Base-by-base conservation (phyloP, 2,329 filamentous ascomycete genomes). In the Canariomyces notabilis region DNA sequence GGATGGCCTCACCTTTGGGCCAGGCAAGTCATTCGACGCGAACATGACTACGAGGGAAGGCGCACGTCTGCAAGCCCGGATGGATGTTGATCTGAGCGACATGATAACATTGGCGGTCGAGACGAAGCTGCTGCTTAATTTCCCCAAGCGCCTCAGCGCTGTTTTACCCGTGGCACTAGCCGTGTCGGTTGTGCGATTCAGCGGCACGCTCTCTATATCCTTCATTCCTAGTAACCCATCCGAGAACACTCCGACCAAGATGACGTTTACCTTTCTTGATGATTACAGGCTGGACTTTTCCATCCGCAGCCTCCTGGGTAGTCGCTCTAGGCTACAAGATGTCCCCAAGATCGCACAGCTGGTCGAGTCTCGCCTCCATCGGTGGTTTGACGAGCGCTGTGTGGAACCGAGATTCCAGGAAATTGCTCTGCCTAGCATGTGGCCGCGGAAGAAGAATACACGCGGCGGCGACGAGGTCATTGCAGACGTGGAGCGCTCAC, bases 21-120 rank as follows among this genome's bases (percentile, higher is more conserved):
- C 65, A 20, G 71, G 74, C 14, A 72, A 69, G 52, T 72, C 69
- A n/a, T 72, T 78, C 35, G 73, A 77, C 48, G 68, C 73, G 4
- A 72, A 70, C 42, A 73, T 68, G 38, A 76, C 75, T 16, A 73
- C 72, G 12, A 70, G 75, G 48, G 76, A 78, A 45, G 88, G 89
- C 18, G 85, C 85, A 0, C 77, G 90, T 32, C 73, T 98, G 16
- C 93, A 98, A 66, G 93, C 93, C 1, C 75, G 90, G 49, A 95
- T 98, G 87, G 93, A 98, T 65, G 90, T 98, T 29, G 93, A 98
- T 64, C 71, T 98, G 48, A 93, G 87, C 66, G 93, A 98, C 67
- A 90, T 95, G 67, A 88, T 98, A 49, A 98, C 93, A 0, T 73
- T 98, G 44, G 93, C 89, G 1, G 76, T 98, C 20, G 93, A 98